Base-by-base conservation (phyloP, 495 filamentous ascomycete species). In the Lasiosphaeriaceae sp. region DNA sequence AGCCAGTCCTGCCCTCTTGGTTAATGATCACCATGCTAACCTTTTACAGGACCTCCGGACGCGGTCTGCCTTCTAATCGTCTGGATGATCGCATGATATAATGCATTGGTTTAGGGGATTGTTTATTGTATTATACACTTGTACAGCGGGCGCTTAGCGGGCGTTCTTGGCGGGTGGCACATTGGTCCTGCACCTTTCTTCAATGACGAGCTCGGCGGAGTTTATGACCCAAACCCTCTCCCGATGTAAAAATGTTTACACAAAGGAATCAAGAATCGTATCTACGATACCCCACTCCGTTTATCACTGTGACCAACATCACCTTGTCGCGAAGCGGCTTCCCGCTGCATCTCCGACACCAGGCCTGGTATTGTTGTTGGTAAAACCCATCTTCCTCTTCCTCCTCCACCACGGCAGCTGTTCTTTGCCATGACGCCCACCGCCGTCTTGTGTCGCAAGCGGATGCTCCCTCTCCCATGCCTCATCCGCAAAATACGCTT, bases 11-110 rank as follows among this genome's bases (percentile, higher is more conserved):
- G 1, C 14, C 37, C 1, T 47, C 2, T 45, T 56, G n/a, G 46
- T 39, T 7, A 11, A 35, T 23, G 1, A 26, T 45, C 20, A 9
- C 26, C 26, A 9, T 51, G 54, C 66, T 72, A 54, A 74, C 63
- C 17, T 43, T 50, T 17, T 21, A 16, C 49, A 92, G 89, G 90
- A 95, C 67, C 91, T 95, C 80, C 85, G 90, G 55, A 94, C 90
- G 49, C 74, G 90, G 52, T 92, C 91, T 64, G 90, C 90, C 57
- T 94, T 93, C 67, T 95, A 76, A 55, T 37, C 26, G 26, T 31
- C 9, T 3, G 9, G 17, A 51, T 17, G 14, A 43, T 43, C 14
- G 16, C 1, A 17, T 16, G 39, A 14, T 11, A 14, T n/a, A 43
- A 16, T 16, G 1, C 5, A 43, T 43, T 14, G 39, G 39, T n/a